Evolutionary conservation across 164 flowering plant species (phyloP), one percentile per base, ranked within the genome.

Genomic region (Kingdonia uniflora): DNA sequence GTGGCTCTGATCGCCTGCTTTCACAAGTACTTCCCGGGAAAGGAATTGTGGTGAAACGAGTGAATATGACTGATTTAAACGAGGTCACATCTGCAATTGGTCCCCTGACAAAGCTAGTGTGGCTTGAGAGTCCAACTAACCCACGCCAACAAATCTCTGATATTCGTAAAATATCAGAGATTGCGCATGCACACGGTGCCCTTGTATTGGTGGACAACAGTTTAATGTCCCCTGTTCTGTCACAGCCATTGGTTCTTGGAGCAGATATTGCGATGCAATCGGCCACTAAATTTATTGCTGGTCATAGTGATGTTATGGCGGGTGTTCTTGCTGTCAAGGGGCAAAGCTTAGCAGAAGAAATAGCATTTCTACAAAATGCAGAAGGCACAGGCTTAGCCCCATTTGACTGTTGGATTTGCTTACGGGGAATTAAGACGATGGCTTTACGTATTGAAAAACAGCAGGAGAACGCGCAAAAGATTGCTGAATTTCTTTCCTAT

Each of bases 41-140:
- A 23, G 99, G 97, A 65, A 59, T 87, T 51, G 71, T 79, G 43
- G 87, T 94, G 57, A 94, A 80, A 97, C 87, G 52, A 78, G 85
- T 81, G 60, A n/a, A n/a, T n/a, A n/a, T 8, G 35, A 29, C 35
- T 8, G 35, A 29, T 29, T 8, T 89, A 60, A 72, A 69, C 56
- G 90, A 77, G 67, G 90, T 94, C 63, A 82, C 77, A 54, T 67
- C 86, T 54, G 84, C 88, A 48, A 80, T 94, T 65, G 84, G 94
- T 12, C 81, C 88, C n/a, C 2, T 26, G 61, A 94, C 99, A 56
- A 94, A 78, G 78, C 88, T 94, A 62, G 95, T 94, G 47, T 89
- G 96, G 97, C 44, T 94, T 58, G 99, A 94, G 74, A 89, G 88
- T 73, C 99, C 99, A 24, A 94, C 99, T 21, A 94, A 94, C 53